Evolutionary conservation across 306 rosid species (phyloP).

Genomic region (Herpetospermum pedunculosum): DNA sequence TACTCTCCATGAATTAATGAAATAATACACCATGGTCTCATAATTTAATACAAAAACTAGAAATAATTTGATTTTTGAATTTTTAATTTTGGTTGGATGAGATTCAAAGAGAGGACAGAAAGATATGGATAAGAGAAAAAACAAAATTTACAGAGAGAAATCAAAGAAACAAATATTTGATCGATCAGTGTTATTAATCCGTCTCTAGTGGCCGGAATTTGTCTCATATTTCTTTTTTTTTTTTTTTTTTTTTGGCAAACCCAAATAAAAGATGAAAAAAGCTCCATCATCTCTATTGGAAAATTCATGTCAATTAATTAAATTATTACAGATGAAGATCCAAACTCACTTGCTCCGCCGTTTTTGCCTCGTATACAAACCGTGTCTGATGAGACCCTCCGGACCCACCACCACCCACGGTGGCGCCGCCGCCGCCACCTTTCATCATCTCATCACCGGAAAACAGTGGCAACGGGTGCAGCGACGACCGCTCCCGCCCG

Average conservation of each 20-base stretch:
- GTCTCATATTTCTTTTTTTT: background rate
- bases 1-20: background rate
- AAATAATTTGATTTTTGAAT: background rate
- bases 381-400: conserved; percentile 27
- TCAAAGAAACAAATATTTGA: background rate
- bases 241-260: background rate
- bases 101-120: background rate
- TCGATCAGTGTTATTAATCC: conserved; percentile 3
- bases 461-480: conserved; percentile 39
- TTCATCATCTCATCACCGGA: conserved; percentile 34
- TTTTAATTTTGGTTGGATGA: background rate
- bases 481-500: conserved; percentile 37
- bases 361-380: conserved; percentile 35
- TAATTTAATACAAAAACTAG: background rate
- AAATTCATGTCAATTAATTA: conserved; percentile 2
- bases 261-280: background rate
- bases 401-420: conserved; percentile 22
- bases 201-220: background rate
- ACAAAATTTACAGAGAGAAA: background rate
- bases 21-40: background rate
- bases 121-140: background rate
- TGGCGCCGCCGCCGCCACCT: conserved; percentile 1
- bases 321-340: conserved; percentile 74
- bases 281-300: background rate
- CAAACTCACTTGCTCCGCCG: conserved; percentile 71